Evolutionary conservation across 75 land plant genomes (phyloP).

Genomic region (Larix kaempferi): DNA sequence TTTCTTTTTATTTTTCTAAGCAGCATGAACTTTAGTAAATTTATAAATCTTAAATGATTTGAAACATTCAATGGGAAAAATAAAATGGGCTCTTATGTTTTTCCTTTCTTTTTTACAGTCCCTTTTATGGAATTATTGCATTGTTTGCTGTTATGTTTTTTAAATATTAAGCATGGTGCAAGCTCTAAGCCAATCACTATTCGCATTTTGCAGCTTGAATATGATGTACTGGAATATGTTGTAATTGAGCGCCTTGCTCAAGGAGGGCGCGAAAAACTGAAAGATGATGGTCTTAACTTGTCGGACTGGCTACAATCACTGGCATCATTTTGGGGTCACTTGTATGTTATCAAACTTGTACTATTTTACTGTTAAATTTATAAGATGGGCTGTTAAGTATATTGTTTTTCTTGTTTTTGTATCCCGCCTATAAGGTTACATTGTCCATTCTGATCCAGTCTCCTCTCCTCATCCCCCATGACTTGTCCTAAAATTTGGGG

Average conservation of each 20-base stretch:
- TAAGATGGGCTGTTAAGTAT: neutral
- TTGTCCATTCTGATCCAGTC: neutral
- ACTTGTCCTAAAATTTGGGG: too few species aligned
- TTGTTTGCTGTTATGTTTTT: neutral
- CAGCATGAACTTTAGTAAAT: too few species aligned
- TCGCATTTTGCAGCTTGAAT: conserved; percentile 79
- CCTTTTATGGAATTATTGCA: neutral
- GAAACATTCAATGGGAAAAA: too few species aligned
- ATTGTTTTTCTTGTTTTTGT: neutral
- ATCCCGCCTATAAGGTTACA: neutral
- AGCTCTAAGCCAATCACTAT: neutral
- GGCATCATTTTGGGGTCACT: conserved; percentile 99
- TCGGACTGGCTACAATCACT: conserved; percentile 99
- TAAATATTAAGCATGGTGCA: neutral
- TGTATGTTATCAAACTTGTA: conserved; percentile 55
- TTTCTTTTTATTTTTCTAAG: too few species aligned
- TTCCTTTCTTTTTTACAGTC: conserved; percentile 4
- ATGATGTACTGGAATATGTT: conserved; percentile 97
- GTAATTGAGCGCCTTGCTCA: conserved; percentile 97
- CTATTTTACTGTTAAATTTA: neutral
- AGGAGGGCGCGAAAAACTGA: conserved; percentile 96
- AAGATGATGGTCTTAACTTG: conserved; percentile 96
- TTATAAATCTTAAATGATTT: too few species aligned
- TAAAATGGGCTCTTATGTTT: neutral
- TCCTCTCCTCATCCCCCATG: too few species aligned